Percentiles rank a stretch among this genome's conserved stretches.
Conservation (phyloP, 2,329 filamentous ascomycete species). For the Raffaelea deltoideospora region DNA sequence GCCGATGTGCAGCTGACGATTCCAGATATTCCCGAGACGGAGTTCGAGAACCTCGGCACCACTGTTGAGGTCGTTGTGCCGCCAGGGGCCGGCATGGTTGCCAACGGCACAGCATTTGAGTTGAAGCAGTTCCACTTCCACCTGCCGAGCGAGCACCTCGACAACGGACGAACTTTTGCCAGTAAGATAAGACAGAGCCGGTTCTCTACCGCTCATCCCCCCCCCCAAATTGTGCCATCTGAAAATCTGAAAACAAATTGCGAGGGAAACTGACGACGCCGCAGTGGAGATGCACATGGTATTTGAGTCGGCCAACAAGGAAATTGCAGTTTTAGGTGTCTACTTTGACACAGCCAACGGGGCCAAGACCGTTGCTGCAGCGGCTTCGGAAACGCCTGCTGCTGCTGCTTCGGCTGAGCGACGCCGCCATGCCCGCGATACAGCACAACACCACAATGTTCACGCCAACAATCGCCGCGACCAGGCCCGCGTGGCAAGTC, state of each 20-base stretch:
- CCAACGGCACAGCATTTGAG: conserved; percentile 20
- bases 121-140: conserved; percentile 35
- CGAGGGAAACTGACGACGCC: too few species aligned
- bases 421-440: conserved; percentile 6
- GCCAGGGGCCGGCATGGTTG: conserved; percentile 17
- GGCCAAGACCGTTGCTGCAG: conserved; percentile 7
- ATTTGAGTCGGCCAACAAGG: conserved; percentile 26
- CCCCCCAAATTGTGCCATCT: too few species aligned
- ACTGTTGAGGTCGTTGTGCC: conserved; percentile 40
- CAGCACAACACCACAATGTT: too few species aligned
- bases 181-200: too few species aligned
- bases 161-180: conserved; percentile 27
- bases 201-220: too few species aligned
- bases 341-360: conserved; percentile 24
- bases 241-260: too few species aligned
- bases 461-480: too few species aligned
- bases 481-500: too few species aligned
- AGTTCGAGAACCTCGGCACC: conserved; percentile 42
- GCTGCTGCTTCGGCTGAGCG: conserved; percentile 1
- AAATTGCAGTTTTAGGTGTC: conserved; percentile 27
- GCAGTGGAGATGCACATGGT: conserved; percentile 49
- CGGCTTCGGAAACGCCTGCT: conserved; percentile 1
- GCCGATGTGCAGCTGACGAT: conserved; percentile 22
- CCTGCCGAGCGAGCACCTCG: conserved; percentile 31
- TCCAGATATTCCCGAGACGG: conserved; percentile 24